Evolutionary conservation across 371 early-diverging fungal species (phyloP), one percentile per base, ranked within the genome.

Genomic region (Globomyces sp.): DNA sequence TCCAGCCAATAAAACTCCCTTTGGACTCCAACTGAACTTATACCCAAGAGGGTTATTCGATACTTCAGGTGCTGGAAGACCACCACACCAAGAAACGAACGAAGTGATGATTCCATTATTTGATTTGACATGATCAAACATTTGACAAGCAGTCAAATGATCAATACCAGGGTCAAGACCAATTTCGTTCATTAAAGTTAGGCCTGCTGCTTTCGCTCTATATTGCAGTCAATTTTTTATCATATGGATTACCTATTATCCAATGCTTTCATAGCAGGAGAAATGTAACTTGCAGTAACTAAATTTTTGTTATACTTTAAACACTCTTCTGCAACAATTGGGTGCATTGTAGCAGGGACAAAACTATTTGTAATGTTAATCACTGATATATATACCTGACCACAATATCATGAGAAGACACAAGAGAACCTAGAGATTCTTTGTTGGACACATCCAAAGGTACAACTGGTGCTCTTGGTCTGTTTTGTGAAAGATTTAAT

Each of bases 11-110:
- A 99, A 79, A 39, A 98, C 99, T 63, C 98, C 83, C 51, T 72
- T 90, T 4, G 97, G 92, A 41, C 92, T 92, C 99, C 99, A 99
- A 71, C 91, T 90, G 83, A 99, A 99, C 80, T 99, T 99, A 88
- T 99, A 99, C 42, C 98, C 98, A 45, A 99, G 87, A 57, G 99
- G 98, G 75, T 96, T 98, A 86, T 93, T 89, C 61, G 92, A 92
- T 63, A 86, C 89, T 77, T 99, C 99, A 11, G 99, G 99, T 40
- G 98, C 99, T 10, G 99, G 99, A 63, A 99, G 86, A 52, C 99
- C 99, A 69, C 99, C 98, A 80, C 99, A 98, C 91, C 92, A 98
- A 4, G 95, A 94, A 61, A 91, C 83, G 80, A 98, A 99, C 5
- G 92, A 90, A 49, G 65, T 75, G 46, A 84, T 78, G 62, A 68